These are phyloP conservation scores for Fragaria nilgerrensis DNA, from an alignment of 306 rosid species.

Conservation along the genomic window DNA sequence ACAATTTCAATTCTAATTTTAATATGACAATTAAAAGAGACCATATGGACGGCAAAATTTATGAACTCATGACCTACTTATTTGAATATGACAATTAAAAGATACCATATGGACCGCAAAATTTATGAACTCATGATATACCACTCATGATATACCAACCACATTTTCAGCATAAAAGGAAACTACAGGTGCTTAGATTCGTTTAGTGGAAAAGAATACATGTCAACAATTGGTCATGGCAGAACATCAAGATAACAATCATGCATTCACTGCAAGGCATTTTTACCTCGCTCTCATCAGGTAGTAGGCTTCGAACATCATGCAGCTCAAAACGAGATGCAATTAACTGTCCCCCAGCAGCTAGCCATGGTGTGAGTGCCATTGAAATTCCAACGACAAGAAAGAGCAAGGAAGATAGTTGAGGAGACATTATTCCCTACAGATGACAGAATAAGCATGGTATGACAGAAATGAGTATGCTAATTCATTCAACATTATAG, in stretches of 20 bases:
- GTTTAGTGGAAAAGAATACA: not conserved
- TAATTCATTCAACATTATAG: not conserved
- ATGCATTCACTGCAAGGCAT: slow-evolving; percentile 8
- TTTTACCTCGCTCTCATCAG: slow-evolving; percentile 96
- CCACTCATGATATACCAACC: slow-evolving; percentile 23
- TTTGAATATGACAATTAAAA: slow-evolving; percentile 21
- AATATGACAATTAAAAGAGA: slow-evolving; percentile 20
- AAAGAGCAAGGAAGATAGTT: slow-evolving; percentile 83
- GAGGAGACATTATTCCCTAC: slow-evolving; percentile 97
- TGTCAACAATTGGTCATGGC: not conserved
- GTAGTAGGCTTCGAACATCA: slow-evolving; percentile 95
- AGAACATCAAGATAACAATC: slow-evolving; percentile 6
- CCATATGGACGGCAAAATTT: slow-evolving; percentile 9
- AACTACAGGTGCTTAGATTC: no score
- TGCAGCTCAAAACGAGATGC: slow-evolving; percentile 98
- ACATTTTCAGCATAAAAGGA: not conserved
- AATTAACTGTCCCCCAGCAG: slow-evolving; percentile 90
- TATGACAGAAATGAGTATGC: not conserved
- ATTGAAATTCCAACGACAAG: slow-evolving; percentile 98
- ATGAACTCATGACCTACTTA: slow-evolving; percentile 8
- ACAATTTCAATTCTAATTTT: no score
- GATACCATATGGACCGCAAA: slow-evolving; percentile 16
- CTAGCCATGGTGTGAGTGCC: slow-evolving; percentile 98
- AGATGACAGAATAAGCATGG: slow-evolving; percentile 23
- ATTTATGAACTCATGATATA: slow-evolving; percentile 15